Base-by-base conservation (phyloP, 352 stramenopile genomes). In the Thalassiosira mediterranea region DNA sequence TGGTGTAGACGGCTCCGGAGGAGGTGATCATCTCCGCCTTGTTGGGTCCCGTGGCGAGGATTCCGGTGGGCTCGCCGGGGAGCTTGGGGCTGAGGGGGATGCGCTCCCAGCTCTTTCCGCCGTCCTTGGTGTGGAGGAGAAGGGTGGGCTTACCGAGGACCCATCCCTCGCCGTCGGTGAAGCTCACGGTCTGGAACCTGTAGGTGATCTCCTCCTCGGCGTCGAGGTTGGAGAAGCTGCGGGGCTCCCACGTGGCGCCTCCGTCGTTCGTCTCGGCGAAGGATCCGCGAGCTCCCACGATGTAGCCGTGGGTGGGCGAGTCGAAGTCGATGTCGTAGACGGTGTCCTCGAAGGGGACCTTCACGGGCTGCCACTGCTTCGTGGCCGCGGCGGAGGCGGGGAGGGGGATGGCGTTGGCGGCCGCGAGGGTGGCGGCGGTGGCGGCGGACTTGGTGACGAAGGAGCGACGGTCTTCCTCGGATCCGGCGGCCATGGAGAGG, bases 301-400 rank as follows among this genome's bases (percentile, higher is more conserved):
- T 69, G 75, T 95, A 95, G 37, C 92, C 91, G 65, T 95, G 91
- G n/a, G 66, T 79, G 13, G 66, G 46, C 21, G 75, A 89, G 62
- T 96, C 90, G 73, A 96, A 95, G 63, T 91, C 88, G 74, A 96
- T 93, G 79, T 95, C 92, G 72, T 92, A 96, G 2, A 95, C 71
- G 15, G 92, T 95, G 38, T 93, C 90, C 4, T 83, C 69, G 57
- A 95, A 91, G 25, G 92, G 91, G 8, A 95, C 61, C 26, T 70
- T 40, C 23, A 95, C 75, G 61, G 86, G 75, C 34, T 67, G 74
- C 92, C 91, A 95, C 52, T 81, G 72, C 65, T 79, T 76, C 1
- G 62, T 68, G n/a, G 81, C 56, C 4, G 80, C 82, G 49, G 81
- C 82, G n/a, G 76, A 49, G 23, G 80, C 76, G 7, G 67, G 21